Evolutionary conservation across 768 basidiomycete genomes (phyloP), one percentile per base, ranked within the genome.

Genomic region (Paxillus ammoniavirescens): DNA sequence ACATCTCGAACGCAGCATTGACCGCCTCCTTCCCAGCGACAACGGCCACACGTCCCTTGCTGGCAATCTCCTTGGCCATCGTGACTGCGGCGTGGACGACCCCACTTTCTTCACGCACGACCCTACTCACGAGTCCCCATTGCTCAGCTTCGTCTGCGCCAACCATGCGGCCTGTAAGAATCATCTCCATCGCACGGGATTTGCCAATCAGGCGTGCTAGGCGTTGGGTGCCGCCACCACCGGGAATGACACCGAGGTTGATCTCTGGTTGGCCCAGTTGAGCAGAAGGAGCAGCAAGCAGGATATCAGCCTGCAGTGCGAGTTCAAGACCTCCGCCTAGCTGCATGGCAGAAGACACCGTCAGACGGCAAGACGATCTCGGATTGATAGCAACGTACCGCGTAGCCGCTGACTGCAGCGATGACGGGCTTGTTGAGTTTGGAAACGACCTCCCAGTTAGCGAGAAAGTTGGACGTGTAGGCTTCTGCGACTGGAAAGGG

Each of bases 261-360:
- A 99, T 93, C 69, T 98, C 96, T 15, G 96, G 96, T 67, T 97
- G 96, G 15, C 93, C 93, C 61, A 99, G 97, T 61, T 85, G 84
- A 15, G 96, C 96, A 9, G 82, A 91, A 2, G 92, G 89, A 5
- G 93, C 89, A 15, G 87, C 92, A 46, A 97, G 83, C 65, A 98
- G 87, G 69, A 98, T 93, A 74, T 98, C 96, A 70, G 92, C 91
- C 85, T 93, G 93, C 58, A 98, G 82, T 5, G 96, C 96, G 21
- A 99, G 83, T 70, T 99, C 96, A 64, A 95, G 96, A 36, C 96
- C 96, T 37, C 96, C 96, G 9, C 96, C 96, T 57, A 98, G 89
- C 95, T 98, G 59, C 14, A 44, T 30, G 57, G 47, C 57, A 14
- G 9, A 36, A 33, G 48, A 42, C 31, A 6, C 14, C 18, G 30